These are phyloP conservation scores for Atkinsonella texensis DNA, from an alignment of 2,329 filamentous ascomycete species.

Conservation along the genomic window DNA sequence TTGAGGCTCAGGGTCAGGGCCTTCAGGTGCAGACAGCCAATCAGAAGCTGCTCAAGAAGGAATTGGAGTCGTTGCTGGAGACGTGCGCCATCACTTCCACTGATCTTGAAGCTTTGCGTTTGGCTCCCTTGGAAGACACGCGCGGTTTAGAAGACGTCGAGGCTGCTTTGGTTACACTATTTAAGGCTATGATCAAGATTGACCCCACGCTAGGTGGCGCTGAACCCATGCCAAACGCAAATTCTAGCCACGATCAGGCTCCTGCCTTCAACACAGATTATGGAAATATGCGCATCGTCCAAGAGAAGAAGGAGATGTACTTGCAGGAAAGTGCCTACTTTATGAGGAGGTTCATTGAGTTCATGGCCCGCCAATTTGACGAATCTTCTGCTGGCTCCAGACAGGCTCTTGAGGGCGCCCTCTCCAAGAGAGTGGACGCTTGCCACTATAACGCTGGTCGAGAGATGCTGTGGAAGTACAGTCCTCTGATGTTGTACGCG, in stretches of 20 bases:
- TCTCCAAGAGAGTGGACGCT: conserved; percentile 56
- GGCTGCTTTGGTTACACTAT: conserved; percentile 63
- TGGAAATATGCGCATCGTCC: conserved; percentile 84
- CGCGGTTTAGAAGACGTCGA: conserved; percentile 70
- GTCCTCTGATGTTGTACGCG: conserved; percentile 75
- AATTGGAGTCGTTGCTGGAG: conserved; percentile 77
- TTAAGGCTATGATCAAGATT: conserved; percentile 87
- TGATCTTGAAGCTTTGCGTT: conserved; percentile 56
- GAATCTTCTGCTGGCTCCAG: conserved; percentile 60
- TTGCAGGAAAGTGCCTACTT: conserved; percentile 64
- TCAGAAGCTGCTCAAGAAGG: conserved; percentile 83
- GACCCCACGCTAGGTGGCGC: conserved; percentile 61
- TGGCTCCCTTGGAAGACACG: conserved; percentile 59
- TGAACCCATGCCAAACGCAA: conserved; percentile 35
- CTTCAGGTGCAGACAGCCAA: conserved; percentile 95
- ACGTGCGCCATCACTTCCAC: conserved; percentile 82
- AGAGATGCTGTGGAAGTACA: conserved; percentile 74
- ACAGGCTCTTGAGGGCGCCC: conserved; percentile 47
- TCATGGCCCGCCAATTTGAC: conserved; percentile 72
- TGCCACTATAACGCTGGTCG: conserved; percentile 60
- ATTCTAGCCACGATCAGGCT: conserved; percentile 29
- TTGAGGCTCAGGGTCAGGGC: conserved; percentile 94
- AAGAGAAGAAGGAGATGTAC: conserved; percentile 90
- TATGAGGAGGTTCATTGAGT: conserved; percentile 65
- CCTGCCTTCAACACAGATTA: conserved; percentile 57